Evolutionary conservation across 768 basidiomycete species (phyloP).

Genomic region (Rhizopogon vesiculosus): DNA sequence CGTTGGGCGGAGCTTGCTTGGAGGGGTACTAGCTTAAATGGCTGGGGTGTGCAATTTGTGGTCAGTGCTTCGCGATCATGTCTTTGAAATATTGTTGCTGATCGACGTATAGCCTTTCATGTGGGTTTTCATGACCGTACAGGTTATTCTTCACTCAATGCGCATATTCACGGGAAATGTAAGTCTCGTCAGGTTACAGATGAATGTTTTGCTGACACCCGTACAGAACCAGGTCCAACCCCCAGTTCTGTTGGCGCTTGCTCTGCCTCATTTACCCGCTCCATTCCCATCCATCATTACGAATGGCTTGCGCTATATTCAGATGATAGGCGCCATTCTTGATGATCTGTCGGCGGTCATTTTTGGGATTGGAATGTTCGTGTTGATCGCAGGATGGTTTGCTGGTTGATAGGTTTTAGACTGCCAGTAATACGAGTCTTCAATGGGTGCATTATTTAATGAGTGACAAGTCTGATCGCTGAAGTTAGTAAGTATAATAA

Average conservation of each 20-base stretch:
- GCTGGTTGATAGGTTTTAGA: constrained; percentile 7
- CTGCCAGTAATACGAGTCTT: not conserved
- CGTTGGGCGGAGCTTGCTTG: constrained; percentile 59
- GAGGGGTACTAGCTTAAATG: constrained; percentile 29
- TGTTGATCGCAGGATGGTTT: constrained; percentile 50
- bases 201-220: constrained; percentile 5
- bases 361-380: constrained; percentile 66
- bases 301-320: constrained; percentile 61
- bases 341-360: constrained; percentile 69
- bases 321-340: constrained; percentile 60
- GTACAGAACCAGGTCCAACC: constrained; percentile 54
- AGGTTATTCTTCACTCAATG: constrained; percentile 66
- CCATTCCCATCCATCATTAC: constrained; percentile 59
- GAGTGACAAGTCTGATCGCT: not conserved
- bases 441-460: constrained; percentile 2
- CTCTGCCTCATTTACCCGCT: constrained; percentile 61
- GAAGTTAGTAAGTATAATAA: not conserved
- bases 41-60: constrained; percentile 51
- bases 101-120: constrained; percentile 61
- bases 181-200: constrained; percentile 21
- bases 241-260: constrained; percentile 54
- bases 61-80: constrained; percentile 36
- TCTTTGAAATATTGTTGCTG: not conserved
- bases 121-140: constrained; percentile 74
- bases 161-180: constrained; percentile 70